phyloP scores from a whole-genome alignment of 2,329 filamentous ascomycete genomes.

The Fusarium sp. region DNA sequence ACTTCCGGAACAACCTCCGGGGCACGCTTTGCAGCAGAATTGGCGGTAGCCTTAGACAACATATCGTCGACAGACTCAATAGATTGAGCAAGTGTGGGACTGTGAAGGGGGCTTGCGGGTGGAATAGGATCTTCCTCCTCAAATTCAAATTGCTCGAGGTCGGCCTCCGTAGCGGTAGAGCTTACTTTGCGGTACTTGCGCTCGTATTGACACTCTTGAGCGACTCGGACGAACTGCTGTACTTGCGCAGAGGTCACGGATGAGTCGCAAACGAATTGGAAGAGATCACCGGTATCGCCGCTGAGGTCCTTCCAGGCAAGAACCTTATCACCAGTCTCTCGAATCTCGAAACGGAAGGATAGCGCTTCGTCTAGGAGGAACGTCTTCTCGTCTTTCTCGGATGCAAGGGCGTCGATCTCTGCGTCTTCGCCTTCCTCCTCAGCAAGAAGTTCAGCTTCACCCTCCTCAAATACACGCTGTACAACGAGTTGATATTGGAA shows the following conservation, averaged over 20 bases:
- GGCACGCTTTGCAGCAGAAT: constrained; percentile 59
- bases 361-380: constrained; percentile 95
- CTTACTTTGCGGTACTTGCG: constrained; percentile 87
- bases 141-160: constrained; percentile 87
- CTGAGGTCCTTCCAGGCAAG: constrained; percentile 96
- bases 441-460: constrained; percentile 89
- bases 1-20: constrained; percentile 47
- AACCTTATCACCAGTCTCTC: constrained; percentile 84
- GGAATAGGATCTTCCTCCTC: constrained; percentile 72
- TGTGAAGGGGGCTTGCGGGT: constrained; percentile 71
- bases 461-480: constrained; percentile 96
- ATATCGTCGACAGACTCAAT: constrained; percentile 69
- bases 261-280: constrained; percentile 94
- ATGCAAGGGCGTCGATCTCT: constrained; percentile 76
- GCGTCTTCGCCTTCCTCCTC: constrained; percentile 90
- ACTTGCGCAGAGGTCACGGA: constrained; percentile 77
- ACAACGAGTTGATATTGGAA: constrained; percentile 98
- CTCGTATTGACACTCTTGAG: constrained; percentile 97
- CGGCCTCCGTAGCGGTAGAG: constrained; percentile 81
- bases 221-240: constrained; percentile 82
- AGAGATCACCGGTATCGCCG: constrained; percentile 93
- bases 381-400: constrained; percentile 95
- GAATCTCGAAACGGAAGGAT: constrained; percentile 85
- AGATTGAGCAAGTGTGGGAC: constrained; percentile 65
- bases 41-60: constrained; percentile 62